Percentiles rank a stretch among this genome's conserved stretches.
Evolutionary conservation across 2,329 filamentous ascomycete genomes (phyloP).

Genomic region (Ceratocystis papillata): DNA sequence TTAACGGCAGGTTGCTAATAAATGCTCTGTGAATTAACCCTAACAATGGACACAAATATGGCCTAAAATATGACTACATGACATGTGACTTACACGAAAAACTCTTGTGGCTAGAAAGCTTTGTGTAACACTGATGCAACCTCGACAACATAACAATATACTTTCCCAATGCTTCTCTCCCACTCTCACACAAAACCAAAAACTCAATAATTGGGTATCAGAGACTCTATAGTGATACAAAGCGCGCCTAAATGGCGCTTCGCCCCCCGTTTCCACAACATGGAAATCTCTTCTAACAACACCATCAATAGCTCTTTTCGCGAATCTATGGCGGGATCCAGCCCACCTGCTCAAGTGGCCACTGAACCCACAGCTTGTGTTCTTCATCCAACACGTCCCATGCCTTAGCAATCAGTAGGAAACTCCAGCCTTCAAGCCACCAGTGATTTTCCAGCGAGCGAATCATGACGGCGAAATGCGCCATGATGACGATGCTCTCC

Average conservation of each 20-base stretch:
- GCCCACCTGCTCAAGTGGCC: slow-evolving; percentile 26
- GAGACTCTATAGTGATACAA: slow-evolving; percentile 3
- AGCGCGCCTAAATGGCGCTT: not conserved
- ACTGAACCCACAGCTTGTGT: slow-evolving; percentile 32
- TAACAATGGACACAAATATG: too few relatives aligned
- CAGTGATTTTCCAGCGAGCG: slow-evolving; percentile 30
- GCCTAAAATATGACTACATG: too few relatives aligned
- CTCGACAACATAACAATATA: not conserved
- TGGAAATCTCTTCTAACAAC: not conserved
- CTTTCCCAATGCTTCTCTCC: not conserved
- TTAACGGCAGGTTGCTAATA: too few relatives aligned
- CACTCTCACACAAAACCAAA: not conserved
- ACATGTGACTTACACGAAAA: too few relatives aligned
- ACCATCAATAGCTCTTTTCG: not conserved
- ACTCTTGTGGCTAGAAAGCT: not conserved
- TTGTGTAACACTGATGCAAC: not conserved
- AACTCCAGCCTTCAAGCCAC: slow-evolving; percentile 33
- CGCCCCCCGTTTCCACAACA: not conserved
- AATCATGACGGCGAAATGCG: slow-evolving; percentile 31
- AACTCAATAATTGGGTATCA: slow-evolving; percentile 1
- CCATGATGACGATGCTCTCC: slow-evolving; percentile 31
- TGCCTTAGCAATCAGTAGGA: slow-evolving; percentile 30
- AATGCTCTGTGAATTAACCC: too few relatives aligned
- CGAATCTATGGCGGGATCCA: slow-evolving; percentile 22
- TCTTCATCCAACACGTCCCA: slow-evolving; percentile 32